Evolutionary conservation across 805 yeast genomes (phyloP).

Genomic region (Yamadazyma phyllophila): DNA sequence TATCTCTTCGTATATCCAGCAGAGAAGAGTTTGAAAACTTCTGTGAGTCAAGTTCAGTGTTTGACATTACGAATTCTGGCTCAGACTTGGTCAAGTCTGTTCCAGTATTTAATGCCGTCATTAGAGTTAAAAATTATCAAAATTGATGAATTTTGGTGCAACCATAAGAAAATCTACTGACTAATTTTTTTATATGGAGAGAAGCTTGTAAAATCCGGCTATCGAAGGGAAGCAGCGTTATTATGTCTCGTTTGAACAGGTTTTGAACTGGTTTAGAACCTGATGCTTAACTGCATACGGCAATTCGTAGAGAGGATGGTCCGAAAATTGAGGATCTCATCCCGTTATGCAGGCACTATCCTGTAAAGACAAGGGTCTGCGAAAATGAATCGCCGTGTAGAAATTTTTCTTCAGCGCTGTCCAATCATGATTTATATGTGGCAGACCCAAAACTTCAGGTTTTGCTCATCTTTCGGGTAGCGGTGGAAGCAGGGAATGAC

Average conservation of each 20-base stretch:
- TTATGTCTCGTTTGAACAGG: background rate
- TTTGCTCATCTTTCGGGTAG: background rate
- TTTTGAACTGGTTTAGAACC: background rate
- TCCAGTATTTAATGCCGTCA: background rate
- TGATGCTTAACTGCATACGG: background rate
- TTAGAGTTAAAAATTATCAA: background rate
- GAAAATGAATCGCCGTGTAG: background rate
- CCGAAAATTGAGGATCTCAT: too few species aligned
- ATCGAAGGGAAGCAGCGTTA: too few species aligned
- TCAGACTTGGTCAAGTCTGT: background rate
- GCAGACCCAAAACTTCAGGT: background rate
- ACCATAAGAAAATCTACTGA: constrained; percentile 1
- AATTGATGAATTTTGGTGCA: background rate
- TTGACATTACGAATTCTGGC: background rate
- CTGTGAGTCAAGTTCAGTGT: background rate
- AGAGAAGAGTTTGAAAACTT: background rate
- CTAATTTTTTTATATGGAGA: background rate
- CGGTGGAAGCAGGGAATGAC: background rate
- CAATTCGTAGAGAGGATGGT: background rate
- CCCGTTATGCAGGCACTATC: background rate
- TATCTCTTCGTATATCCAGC: constrained; percentile 1
- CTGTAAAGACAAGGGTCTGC: background rate
- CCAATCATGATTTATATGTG: background rate
- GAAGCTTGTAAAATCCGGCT: background rate
- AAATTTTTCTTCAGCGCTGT: background rate